Base-by-base conservation (phyloP, 371 early-diverging fungal species). In the Batkoa obscura region DNA sequence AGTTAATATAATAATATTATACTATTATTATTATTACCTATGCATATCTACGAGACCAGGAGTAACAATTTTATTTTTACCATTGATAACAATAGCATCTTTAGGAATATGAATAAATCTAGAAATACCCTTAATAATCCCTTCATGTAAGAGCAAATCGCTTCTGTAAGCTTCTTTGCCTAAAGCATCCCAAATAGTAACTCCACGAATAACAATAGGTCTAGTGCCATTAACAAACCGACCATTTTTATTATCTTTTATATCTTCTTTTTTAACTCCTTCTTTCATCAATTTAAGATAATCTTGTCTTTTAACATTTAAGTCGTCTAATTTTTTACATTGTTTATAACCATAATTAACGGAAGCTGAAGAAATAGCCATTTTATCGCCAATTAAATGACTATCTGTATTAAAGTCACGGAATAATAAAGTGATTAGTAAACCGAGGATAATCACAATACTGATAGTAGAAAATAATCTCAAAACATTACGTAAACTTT, bases 1-100 rank as follows among this genome's bases (percentile, higher is more conserved):
- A 49, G 3, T 8, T 9, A 33, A n/a, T n/a, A n/a, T n/a, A n/a
- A n/a, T n/a, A n/a, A n/a, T n/a, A n/a, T n/a, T 2, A 15, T 45
- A 17, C 17, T 8, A 55, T 30, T 9, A 38, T 12, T 15, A 43
- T 15, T 38, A 15, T 59, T 70, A 80, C 80, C 74, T 74, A 66
- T 88, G 84, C 84, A 79, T 79, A 63, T 86, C 89, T 1, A 88
- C 76, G 31, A 88, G 68, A 48, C 89, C 87, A 9, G 89, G 89
- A 5, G 85, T 83, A 13, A 88, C 69, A 30, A 75, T 73, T 41
- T 80, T 76, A 5, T 80, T 81, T 38, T 68, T 71, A 50, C 79
- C 79, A 56, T 88, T 78, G 17, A 86, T 68, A n/a, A 68, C 63
- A 3, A 59, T 63, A n/a, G 67, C 65, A 8, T 63, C 61, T 23